Base-by-base conservation (phyloP, 257 asterid genomes). In the Ehretia macrophylla region DNA sequence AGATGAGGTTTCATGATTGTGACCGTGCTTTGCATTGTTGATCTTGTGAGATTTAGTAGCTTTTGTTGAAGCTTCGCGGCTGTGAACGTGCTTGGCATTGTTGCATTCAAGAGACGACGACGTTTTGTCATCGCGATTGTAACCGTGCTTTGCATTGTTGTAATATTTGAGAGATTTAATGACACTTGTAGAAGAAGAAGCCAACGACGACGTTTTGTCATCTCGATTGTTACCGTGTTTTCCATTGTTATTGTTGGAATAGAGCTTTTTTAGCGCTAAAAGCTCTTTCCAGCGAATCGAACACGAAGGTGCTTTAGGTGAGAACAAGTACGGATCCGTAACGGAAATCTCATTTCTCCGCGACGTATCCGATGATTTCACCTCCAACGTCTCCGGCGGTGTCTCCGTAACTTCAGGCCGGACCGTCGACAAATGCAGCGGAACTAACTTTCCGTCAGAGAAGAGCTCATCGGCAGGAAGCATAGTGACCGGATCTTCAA, bases 381-480 rank as follows among this genome's bases (percentile, higher is more conserved):
- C 75, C 19, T 56, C 79, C 12, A 77, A 71, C 5, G 83, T 54
- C 19, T 58, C 75, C 11, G 77, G 48, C 42, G 63, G 11, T 67
- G 51, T 46, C 13, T 80, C 42, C 14, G 72, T 10, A 2, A 42
- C 47, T 2, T 10, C 47, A 42, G 8, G 75, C 6, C 88, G 92
- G 38, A 70, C 48, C 60, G 68, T n/a, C 11, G 85, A 76, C n/a
- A 79, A 82, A 9, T 84, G 97, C 56, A 84, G 49, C 4, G 99
- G 99, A 4, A 86, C 73, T 10, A 92, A 92, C 66, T 88, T 92
- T 10, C 99, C 99, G 55, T 88, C 82, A 48, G 83, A 82, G 74
- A 92, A 92, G 3, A 92, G 92, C 88, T 88, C 89, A 61, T 92
- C 99, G 5, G 99, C 99, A 20, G 97, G 91, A 5, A 84, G 86